Evolutionary conservation across 73 alveolate species (phyloP), one percentile per base, ranked within the genome.

Genomic region (Breviolum minutum): DNA sequence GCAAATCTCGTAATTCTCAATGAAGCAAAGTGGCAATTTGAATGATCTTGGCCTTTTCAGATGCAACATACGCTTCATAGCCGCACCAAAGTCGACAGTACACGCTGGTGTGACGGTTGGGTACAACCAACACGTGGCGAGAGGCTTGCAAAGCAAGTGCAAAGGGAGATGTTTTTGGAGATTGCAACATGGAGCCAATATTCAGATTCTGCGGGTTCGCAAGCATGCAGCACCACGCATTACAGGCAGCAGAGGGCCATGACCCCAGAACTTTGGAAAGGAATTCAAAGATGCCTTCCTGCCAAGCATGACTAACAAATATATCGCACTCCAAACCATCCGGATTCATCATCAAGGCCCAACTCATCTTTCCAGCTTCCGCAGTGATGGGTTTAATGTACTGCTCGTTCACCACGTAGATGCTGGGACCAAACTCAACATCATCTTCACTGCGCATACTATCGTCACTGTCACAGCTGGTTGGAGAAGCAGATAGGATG

Each of bases 201-300:
- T 92, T 81, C 20, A 73, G 82, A 20, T 92, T 80, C 71, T 92
- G 98, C 16, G 98, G 98, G 98, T 92, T 92, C 8, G 98, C 98
- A 17, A 92, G 98, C 98, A 92, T 92, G 62, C 98, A 92, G 30
- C 98, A 92, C 98, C 98, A 92, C 12, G 98, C 98, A 17, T 92
- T 76, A 11, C 81, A 74, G 20, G 94, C 94, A 12, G 63, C 61
- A n/a, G 87, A 64, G 32, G 97, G 97, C 97, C 97, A 90, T 30
- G 97, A 90, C 24, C 61, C 40, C 88, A 22, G 77, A 27, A 90
- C 97, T 61, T 90, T 90, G 0, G 85, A 66, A 29, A 89, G 69
- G 30, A 89, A 89, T 61, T 89, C 96, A 54, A 89, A 89, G 40
- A 89, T 66, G 61, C 96, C 96, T 69, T 89, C 96, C 40, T 89